These are phyloP conservation scores for Aphanomyces astaci DNA, from an alignment of 352 stramenopile genomes.

Conservation along the genomic window DNA sequence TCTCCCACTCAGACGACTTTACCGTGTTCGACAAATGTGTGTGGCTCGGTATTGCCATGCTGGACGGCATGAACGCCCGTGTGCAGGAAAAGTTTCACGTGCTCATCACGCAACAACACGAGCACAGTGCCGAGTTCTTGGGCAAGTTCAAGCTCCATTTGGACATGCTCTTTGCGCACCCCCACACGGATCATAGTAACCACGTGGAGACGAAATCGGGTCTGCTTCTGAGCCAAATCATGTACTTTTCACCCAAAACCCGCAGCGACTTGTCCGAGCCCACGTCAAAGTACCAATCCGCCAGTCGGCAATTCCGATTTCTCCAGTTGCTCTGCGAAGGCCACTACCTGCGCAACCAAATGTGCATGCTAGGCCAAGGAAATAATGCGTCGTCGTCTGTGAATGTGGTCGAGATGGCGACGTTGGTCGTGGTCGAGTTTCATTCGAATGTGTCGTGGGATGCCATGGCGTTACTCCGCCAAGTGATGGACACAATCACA, in stretches of 20 bases:
- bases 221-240: conserved; percentile 31
- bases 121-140: conserved; percentile 46
- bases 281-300: conserved; percentile 12
- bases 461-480: conserved; percentile 46
- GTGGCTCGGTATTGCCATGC: conserved; percentile 49
- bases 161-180: conserved; percentile 62
- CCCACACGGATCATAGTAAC: conserved; percentile 52
- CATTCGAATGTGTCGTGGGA: conserved; percentile 43
- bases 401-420: conserved; percentile 60
- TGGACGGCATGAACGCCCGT: conserved; percentile 68
- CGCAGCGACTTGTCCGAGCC: conserved; percentile 21
- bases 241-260: conserved; percentile 44
- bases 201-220: no score
- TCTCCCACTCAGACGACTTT: conserved; percentile 49
- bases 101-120: conserved; percentile 34
- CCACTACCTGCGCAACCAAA: conserved; percentile 60
- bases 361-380: conserved; percentile 45
- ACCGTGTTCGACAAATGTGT: conserved; percentile 47
- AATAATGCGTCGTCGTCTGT: conserved; percentile 27
- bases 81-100: conserved; percentile 59
- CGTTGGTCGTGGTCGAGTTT: conserved; percentile 54
- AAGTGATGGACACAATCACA: conserved; percentile 67
- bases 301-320: conserved; percentile 57
- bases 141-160: conserved; percentile 30
- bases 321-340: conserved; percentile 63